These are phyloP conservation scores for Ramularia endophylla DNA, from an alignment of 2,329 filamentous ascomycete species.

Conservation along the genomic window DNA sequence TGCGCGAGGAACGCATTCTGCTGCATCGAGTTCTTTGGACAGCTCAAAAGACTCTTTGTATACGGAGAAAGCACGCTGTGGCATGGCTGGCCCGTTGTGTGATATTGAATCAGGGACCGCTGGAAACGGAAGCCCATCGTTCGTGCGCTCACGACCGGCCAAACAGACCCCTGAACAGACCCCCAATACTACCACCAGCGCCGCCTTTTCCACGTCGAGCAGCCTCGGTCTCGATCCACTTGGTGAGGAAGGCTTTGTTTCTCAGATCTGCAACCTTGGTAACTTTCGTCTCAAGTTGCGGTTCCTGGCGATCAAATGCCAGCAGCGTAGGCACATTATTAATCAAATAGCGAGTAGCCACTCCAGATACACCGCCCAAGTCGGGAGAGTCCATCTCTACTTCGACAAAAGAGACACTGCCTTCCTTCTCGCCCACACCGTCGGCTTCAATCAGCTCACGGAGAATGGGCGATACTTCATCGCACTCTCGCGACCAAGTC, in stretches of 20 bases:
- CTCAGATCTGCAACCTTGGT: conserved; percentile 41
- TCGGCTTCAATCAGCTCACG: conserved; percentile 39
- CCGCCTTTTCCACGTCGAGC: conserved; percentile 41
- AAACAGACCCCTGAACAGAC: conserved; percentile 31
- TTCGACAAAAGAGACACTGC: conserved; percentile 43
- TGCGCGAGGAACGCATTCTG: no score
- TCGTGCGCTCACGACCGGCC: conserved; percentile 22
- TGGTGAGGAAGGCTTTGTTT: conserved; percentile 37
- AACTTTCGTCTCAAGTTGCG: conserved; percentile 44
- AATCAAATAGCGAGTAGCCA: conserved; percentile 40
- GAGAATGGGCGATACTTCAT: conserved; percentile 38
- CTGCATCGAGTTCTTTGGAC: no score
- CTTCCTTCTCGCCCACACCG: conserved; percentile 39
- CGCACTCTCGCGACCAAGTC: conserved; percentile 42
- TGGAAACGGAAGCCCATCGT: no score
- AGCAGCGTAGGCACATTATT: conserved; percentile 45
- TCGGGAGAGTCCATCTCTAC: conserved; percentile 44
- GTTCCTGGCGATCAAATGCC: conserved; percentile 45
- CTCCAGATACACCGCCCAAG: conserved; percentile 34
- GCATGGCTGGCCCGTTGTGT: no score
- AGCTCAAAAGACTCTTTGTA: no score
- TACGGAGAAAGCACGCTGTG: no score
- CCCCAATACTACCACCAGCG: conserved; percentile 32
- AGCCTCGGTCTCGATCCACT: conserved; percentile 46
- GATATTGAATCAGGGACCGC: no score